Base-by-base conservation (phyloP, 768 basidiomycete genomes). In the Thelephora ganbajun region DNA sequence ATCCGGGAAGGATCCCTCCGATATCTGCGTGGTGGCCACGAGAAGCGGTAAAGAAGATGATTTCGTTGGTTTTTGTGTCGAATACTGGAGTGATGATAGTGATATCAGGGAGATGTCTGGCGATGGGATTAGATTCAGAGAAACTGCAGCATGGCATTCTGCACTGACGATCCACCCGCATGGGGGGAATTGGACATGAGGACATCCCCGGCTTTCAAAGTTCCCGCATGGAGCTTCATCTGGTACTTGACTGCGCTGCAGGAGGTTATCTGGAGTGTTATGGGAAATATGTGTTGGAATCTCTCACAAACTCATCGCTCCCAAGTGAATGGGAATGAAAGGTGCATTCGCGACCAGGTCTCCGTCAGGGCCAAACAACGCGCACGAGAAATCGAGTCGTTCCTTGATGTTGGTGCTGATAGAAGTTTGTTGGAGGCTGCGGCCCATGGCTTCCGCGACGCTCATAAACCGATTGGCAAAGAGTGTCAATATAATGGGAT, bases 381-480 rank as follows among this genome's bases (percentile, higher is more conserved):
- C 93, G 63, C 93, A 98, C 9, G 86, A 90, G 61, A 88, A 96
- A 64, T 96, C 93, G 42, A 96, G 76, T 2, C 93, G 76, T 62
- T 96, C 93, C 65, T 93, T 94, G 72, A 94, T 94, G 59, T 97
- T 93, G 13, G 90, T 92, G 58, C 83, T 82, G 57, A 92, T 92
- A 2, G 90, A 80, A 0, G 91, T 93, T 61, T 93, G 86, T 61
- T 85, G 88, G 19, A 93, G 68, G 0, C 86, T 86, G 44, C 86
- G 72, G 9, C 91, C 92, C 91, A 94, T 96, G 9, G 91, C 91
- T 60, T 94, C 91, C 7, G 91, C 91, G 16, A 97, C 88, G 56
- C 87, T 87, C 93, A 97, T 97, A 67, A 97, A 93, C 39, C 93
- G 84, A 58, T 96, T 93, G 11, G 90, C 87, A 56, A 96, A 97